Evolutionary conservation across 768 basidiomycete species (phyloP).

Genomic region (Russula brevipes): DNA sequence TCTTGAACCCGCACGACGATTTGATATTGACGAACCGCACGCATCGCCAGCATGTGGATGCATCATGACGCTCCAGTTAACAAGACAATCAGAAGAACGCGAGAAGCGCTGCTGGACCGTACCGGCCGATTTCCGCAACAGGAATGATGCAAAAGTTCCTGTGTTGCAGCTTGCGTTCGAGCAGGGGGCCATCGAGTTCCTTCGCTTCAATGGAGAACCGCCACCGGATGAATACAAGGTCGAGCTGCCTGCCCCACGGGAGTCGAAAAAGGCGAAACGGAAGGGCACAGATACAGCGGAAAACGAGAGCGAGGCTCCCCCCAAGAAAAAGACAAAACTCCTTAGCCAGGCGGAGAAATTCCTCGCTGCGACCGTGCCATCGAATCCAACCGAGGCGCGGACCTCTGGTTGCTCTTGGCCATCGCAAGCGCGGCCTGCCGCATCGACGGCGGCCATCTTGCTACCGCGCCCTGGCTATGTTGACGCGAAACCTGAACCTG

Average conservation of each 20-base stretch:
- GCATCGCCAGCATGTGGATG: slow-evolving; percentile 49
- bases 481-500: slow-evolving; percentile 11
- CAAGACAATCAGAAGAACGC: slow-evolving; percentile 30
- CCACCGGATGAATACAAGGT: slow-evolving; percentile 39
- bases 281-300: slow-evolving; percentile 15
- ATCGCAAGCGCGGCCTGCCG: background rate
- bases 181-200: slow-evolving; percentile 52
- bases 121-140: slow-evolving; percentile 47
- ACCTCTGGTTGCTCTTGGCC: background rate
- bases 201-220: slow-evolving; percentile 47
- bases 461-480: slow-evolving; percentile 26
- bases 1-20: too few species aligned
- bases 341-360: slow-evolving; percentile 13
- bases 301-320: background rate
- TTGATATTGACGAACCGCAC: slow-evolving; percentile 1
- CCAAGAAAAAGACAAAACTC: slow-evolving; percentile 9
- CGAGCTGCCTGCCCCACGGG: slow-evolving; percentile 30
- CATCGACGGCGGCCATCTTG: background rate
- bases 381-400: background rate
- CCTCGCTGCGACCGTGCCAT: background rate
- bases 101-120: slow-evolving; percentile 44
- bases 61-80: slow-evolving; percentile 42
- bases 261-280: slow-evolving; percentile 26
- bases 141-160: slow-evolving; percentile 58
- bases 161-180: slow-evolving; percentile 49